Conservation (phyloP, 2,329 filamentous ascomycete genomes). For the Atkinsonella texensis region DNA sequence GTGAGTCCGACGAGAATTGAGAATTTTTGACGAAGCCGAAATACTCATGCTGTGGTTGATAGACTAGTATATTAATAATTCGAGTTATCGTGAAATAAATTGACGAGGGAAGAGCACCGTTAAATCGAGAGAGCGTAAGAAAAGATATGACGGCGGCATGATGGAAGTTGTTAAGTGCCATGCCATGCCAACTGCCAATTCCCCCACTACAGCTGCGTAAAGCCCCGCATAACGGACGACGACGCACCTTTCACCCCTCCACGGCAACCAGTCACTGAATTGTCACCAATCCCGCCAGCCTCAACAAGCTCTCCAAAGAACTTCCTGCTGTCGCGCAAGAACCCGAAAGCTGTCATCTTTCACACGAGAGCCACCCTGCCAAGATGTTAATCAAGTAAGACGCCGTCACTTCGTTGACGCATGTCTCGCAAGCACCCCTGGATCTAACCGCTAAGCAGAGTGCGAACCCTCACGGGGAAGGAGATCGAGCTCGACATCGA, state of each 20-base stretch:
- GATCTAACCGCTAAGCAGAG: conserved; percentile 39
- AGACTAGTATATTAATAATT: no score
- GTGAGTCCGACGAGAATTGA: no score
- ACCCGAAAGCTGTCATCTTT: not conserved
- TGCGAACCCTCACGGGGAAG: conserved; percentile 94
- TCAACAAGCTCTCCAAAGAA: not conserved
- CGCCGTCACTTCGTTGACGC: no score
- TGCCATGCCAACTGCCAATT: not conserved
- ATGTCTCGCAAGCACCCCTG: not conserved
- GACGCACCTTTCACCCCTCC: not conserved
- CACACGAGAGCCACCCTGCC: conserved; percentile 5
- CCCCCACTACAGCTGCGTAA: not conserved
- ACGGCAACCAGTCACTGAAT: not conserved
- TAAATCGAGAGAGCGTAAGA: no score
- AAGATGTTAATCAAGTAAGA: conserved; percentile 40
- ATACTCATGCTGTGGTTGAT: no score
- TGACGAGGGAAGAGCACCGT: no score
- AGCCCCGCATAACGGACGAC: not conserved
- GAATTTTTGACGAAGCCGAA: no score
- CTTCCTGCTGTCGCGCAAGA: no score
- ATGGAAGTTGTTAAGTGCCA: no score
- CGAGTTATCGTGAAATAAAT: no score
- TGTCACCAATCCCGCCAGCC: not conserved
- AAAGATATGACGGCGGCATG: no score
- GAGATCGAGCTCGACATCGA: conserved; percentile 99